phyloP scores from a whole-genome alignment of 352 stramenopile species.

The Blastocystis sp. region DNA sequence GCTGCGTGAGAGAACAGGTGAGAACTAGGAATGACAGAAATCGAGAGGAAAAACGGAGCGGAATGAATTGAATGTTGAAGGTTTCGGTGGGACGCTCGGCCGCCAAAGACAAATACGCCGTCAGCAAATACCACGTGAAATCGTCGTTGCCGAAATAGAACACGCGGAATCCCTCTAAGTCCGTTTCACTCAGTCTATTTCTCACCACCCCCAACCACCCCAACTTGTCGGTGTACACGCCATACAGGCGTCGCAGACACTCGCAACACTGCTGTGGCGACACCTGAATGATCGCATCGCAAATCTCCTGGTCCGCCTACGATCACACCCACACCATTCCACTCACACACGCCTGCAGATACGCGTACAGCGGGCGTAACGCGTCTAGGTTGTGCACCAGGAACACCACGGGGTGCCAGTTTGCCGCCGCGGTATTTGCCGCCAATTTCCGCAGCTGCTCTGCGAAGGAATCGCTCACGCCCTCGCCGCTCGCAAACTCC shows the following conservation, averaged over 20 bases:
- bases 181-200: slow-evolving; percentile 28
- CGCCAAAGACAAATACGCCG: slow-evolving; percentile 4
- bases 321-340: background rate
- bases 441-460: background rate
- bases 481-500: background rate
- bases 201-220: background rate
- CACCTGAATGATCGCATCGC: background rate
- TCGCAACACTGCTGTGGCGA: background rate
- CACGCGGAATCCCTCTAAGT: slow-evolving; percentile 35
- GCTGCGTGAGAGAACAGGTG: slow-evolving; percentile 11
- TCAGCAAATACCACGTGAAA: slow-evolving; percentile 37
- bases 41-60: background rate
- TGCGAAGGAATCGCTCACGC: background rate
- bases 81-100: slow-evolving; percentile 27
- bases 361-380: background rate
- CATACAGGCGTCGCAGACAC: background rate
- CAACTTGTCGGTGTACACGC: slow-evolving; percentile 42
- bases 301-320: background rate
- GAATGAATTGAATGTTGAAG: slow-evolving; percentile 32
- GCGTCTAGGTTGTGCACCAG: background rate
- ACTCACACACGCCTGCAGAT: slow-evolving; percentile 2
- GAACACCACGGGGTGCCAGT: slow-evolving; percentile 14
- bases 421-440: too few relatives aligned
- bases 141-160: slow-evolving; percentile 45
- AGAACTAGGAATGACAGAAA: background rate